phyloP scores from a whole-genome alignment of 306 rosid genomes.

The Albizia julibrissin region DNA sequence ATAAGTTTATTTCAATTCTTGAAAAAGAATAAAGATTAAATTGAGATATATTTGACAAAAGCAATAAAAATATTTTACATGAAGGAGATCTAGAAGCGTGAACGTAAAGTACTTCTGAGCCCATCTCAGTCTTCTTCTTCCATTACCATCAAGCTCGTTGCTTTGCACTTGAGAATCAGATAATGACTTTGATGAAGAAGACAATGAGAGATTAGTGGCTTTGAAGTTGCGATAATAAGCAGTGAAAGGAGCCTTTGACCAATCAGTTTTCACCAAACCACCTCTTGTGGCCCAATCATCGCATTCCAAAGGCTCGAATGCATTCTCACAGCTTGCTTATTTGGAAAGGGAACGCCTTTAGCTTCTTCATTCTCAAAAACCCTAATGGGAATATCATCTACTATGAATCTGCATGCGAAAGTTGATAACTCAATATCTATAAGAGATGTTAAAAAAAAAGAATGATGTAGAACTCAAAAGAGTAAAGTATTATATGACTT shows the following conservation, averaged over 20 bases:
- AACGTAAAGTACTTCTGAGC: conserved; percentile 44
- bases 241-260: conserved; percentile 71
- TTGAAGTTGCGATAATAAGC: conserved; percentile 58
- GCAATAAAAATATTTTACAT: not conserved
- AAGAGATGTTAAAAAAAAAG: no score
- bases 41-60: not conserved
- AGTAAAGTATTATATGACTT: no score
- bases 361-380: conserved; percentile 66
- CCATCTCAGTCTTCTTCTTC: conserved; percentile 55
- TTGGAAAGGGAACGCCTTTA: conserved; percentile 60
- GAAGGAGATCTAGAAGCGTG: conserved; percentile 19
- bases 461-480: no score
- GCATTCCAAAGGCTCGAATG: conserved; percentile 74
- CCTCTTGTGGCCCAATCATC: conserved; percentile 90
- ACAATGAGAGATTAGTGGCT: not conserved
- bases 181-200: conserved; percentile 23
- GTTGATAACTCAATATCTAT: no score
- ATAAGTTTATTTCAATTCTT: not conserved
- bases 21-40: not conserved
- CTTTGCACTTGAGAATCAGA: conserved; percentile 30
- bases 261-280: conserved; percentile 68
- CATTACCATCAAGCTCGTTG: conserved; percentile 41
- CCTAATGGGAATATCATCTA: conserved; percentile 50
- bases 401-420: not conserved
- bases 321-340: conserved; percentile 64